A percentile compares a stretch with the other conserved stretches of the same genome.
Conservation (phyloP, 139 green algal genomes). For the Deuterostichococcus epilithicus region DNA sequence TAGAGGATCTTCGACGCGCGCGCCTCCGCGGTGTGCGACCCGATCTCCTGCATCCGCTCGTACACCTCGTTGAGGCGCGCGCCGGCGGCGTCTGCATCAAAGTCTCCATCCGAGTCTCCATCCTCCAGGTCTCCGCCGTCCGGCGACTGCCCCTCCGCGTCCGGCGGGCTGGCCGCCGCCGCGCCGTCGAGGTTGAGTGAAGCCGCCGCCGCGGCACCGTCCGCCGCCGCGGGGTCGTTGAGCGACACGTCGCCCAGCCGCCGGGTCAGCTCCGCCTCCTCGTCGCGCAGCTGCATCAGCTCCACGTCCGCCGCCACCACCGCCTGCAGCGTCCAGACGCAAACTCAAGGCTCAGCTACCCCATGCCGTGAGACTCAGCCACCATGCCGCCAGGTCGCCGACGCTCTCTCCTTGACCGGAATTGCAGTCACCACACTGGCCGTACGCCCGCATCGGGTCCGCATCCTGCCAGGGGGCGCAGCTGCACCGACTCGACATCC, state of each 20-base stretch:
- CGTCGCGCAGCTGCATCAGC: slow-evolving; percentile 82
- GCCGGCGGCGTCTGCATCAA: slow-evolving; percentile 32
- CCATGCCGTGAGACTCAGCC: no score
- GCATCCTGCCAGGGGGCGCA: no score
- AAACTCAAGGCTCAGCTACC: no score
- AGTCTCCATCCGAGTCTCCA: not conserved
- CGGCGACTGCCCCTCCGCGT: slow-evolving; percentile 7
- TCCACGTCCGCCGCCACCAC: slow-evolving; percentile 94
- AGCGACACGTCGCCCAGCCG: slow-evolving; percentile 39
- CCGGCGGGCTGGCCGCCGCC: not conserved
- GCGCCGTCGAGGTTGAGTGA: not conserved
- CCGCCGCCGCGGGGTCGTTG: slow-evolving; percentile 11
- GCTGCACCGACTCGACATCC: no score
- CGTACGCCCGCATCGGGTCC: no score
- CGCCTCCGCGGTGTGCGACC: slow-evolving; percentile 77
- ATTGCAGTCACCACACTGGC: no score
- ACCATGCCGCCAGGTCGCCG: slow-evolving; percentile 45
- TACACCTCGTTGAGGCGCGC: slow-evolving; percentile 88
- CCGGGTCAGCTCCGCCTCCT: slow-evolving; percentile 74
- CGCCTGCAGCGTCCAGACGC: slow-evolving; percentile 26
- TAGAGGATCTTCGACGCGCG: slow-evolving; percentile 96
- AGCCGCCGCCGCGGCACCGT: slow-evolving; percentile 23
- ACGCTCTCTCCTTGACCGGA: no score
- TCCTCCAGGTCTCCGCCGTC: slow-evolving; percentile 25
- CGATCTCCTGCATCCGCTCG: slow-evolving; percentile 84